Evolutionary conservation across 768 basidiomycete species (phyloP), one percentile per base, ranked within the genome.

Genomic region (Tulasnella sp.): DNA sequence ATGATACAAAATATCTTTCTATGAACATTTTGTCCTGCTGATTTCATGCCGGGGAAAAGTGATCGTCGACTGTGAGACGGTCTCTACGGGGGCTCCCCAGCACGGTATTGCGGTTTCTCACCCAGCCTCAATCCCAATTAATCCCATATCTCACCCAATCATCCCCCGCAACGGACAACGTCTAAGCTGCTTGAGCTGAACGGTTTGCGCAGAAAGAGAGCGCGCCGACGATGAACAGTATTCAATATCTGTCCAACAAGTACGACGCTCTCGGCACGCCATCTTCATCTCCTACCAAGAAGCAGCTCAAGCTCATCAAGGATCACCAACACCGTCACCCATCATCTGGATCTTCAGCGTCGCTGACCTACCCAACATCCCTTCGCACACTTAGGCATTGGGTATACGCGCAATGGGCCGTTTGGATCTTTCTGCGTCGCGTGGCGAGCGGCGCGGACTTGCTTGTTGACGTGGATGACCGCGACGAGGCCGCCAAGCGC

Each of bases 361-460:
- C 31, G 21, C 10, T 24, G 25, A 2, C 38, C 41, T 38, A 8
- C 41, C 34, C 53, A 17, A n/a, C n/a, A 27, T 34, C 30, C 27
- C n/a, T 53, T 87, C 61, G 75, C 81, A 62, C 83, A 41, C 74
- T 83, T 56, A 90, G 87, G 85, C 75, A 84, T 65, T 77, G 80
- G 49, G 70, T 90, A 63, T 79, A 77, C 62, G 74, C 78, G 7
- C 78, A 80, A 21, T 85, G 82, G 54, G 49, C 21, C 25, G 11
- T 61, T 5, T 31, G 30, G 27, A 27, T 61, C 22, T 54, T 44
- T 25, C 34, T 44, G 9, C 46, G 44, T 22, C 19, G 12, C 19
- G 30, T 43, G 17, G 60, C 31, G 34, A 27, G 42, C 2, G 51
- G 51, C 25, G 21, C 53, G 30, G 60, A 45, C 15, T 2, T 61